Evolutionary conservation across 257 asterid genomes (phyloP), one percentile per base, ranked within the genome.

Genomic region (Lithospermum erythrorhizon): DNA sequence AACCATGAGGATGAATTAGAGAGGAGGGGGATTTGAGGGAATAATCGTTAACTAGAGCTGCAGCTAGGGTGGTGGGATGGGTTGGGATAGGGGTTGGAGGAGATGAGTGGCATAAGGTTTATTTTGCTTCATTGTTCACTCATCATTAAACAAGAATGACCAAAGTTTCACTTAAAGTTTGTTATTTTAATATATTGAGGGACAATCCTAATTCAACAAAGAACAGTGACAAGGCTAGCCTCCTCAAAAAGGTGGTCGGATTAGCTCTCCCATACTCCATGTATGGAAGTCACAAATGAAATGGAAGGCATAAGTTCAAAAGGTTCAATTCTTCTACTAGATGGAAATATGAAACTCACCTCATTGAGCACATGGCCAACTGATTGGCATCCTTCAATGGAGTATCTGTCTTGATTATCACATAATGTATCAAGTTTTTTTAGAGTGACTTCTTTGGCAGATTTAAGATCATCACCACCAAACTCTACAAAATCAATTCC

Each of bases 291-390:
- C 1, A 11, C 49, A 41, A 41, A 8, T 41, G 18, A 14, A 13
- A 41, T 41, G 49, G 49, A 41, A 41, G 32, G 51, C 51, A 53
- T 13, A 15, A 55, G 29, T 48, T 21, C 49, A 70, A 16, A 27
- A 30, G 7, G 21, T 17, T 67, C 35, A 55, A 27, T 27, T 66
- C 56, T 53, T 51, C 23, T 54, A 65, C 53, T 41, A 68, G 52
- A 61, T 51, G 37, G 37, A 55, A 48, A 15, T 16, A 2, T 58
- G 17, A 56, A 63, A 68, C 63, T 67, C 61, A 91, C 98, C 96
- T 88, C 96, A 66, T 84, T 88, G 32, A 91, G 85, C 76, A 91
- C 69, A 53, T 82, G 93, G 52, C 98, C 96, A 61, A 87, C 78
- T 53, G 95, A 85, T 23, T 81, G 79, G 82, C 89, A 91, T 65